A percentile compares a stretch with the other conserved stretches of the same genome.
These are phyloP conservation scores for Phytophthora sp. DNA, from an alignment of 352 stramenopile genomes.

Conservation along the genomic window DNA sequence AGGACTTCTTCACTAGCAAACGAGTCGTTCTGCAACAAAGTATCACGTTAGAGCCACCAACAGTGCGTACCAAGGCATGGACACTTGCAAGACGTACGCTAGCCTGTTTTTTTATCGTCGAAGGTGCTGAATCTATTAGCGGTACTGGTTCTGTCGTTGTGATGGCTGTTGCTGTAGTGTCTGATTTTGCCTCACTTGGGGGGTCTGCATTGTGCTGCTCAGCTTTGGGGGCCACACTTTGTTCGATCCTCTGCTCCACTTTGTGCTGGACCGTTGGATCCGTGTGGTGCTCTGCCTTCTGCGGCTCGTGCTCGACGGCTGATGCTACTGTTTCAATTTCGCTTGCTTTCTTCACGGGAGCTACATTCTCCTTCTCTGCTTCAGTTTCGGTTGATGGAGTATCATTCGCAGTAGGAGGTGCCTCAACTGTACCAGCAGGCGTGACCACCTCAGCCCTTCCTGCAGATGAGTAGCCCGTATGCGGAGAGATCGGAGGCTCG, in stretches of 20 bases:
- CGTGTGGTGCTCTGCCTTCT: neutral
- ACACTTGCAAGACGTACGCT: conserved; percentile 1
- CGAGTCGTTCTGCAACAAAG: conserved; percentile 37
- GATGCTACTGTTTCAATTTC: neutral
- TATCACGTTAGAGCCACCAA: conserved; percentile 4
- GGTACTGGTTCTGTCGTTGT: conserved; percentile 4
- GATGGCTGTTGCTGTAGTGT: neutral
- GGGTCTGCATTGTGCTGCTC: neutral
- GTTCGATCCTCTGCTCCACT: neutral
- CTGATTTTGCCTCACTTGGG: neutral
- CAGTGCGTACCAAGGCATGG: neutral
- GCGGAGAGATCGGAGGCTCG: neutral
- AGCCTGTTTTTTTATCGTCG: conserved; percentile 19
- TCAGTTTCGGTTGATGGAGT: conserved; percentile 4
- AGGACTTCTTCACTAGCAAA: conserved; percentile 38
- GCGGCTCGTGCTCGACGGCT: neutral
- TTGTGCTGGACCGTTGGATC: neutral
- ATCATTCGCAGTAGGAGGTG: conserved; percentile 1
- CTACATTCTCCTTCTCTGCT: conserved; percentile 1
- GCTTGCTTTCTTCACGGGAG: conserved; percentile 1
- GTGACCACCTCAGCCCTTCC: conserved; percentile 26
- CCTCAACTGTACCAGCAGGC: conserved; percentile 30
- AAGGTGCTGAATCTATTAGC: conserved; percentile 4
- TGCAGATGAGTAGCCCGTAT: conserved; percentile 5
- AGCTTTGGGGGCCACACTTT: too few species aligned